Evolutionary conservation across 140 eudicot species (phyloP).

Genomic region (Oenanthe javanica): DNA sequence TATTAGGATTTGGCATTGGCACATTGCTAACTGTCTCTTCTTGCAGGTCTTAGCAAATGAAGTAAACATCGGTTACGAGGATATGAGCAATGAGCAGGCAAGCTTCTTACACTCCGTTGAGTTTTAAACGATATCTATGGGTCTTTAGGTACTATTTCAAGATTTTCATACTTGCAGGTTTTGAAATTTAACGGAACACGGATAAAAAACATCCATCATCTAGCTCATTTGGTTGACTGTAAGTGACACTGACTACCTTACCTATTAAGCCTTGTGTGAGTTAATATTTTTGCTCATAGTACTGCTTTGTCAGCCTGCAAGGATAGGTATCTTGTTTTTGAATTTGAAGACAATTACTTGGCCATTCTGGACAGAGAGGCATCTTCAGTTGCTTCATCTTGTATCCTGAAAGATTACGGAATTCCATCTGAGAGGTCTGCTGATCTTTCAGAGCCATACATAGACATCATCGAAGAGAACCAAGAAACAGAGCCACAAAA

Average conservation of each 20-base stretch:
- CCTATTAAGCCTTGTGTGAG: not conserved
- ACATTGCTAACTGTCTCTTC: not conserved
- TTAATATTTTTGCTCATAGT: conserved; percentile 2
- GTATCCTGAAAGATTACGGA: conserved; percentile 71
- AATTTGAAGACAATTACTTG: conserved; percentile 83
- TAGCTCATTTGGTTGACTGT: conserved; percentile 91
- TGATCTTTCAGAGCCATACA: conserved; percentile 65
- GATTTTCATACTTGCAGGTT: conserved; percentile 42
- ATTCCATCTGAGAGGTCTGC: conserved; percentile 81
- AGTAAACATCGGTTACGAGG: conserved; percentile 87
- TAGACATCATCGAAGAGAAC: conserved; percentile 37
- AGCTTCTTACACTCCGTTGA: conserved; percentile 12
- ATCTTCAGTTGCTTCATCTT: conserved; percentile 50
- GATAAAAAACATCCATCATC: conserved; percentile 79
- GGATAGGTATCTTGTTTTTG: conserved; percentile 72
- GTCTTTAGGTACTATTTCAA: conserved; percentile 2
- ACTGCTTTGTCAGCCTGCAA: conserved; percentile 56
- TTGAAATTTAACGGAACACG: conserved; percentile 73
- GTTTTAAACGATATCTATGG: not conserved
- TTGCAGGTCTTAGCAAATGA: conserved; percentile 88
- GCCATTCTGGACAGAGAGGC: conserved; percentile 72
- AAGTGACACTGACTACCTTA: conserved; percentile 23
- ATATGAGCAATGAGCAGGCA: conserved; percentile 91
- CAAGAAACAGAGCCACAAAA: conserved; percentile 31
- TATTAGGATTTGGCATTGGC: conserved; percentile 7